A percentile compares a stretch with the other conserved stretches of the same genome.
phyloP scores from a whole-genome alignment of 2,329 filamentous ascomycete species.

The Fusarium equiseti region DNA sequence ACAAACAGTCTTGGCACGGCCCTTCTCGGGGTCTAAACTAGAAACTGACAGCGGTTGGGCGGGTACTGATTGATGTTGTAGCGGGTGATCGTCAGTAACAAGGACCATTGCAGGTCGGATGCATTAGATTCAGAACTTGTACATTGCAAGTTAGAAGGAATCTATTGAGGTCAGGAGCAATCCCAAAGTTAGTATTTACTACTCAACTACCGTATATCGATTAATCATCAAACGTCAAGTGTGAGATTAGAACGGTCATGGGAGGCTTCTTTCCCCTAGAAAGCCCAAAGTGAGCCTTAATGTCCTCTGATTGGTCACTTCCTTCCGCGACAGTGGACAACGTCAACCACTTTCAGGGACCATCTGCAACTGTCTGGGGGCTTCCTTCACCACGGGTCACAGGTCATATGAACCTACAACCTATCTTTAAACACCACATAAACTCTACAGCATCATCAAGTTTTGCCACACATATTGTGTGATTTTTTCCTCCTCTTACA shows the following conservation, averaged over 20 bases:
- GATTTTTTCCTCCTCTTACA: slow-evolving; percentile 5
- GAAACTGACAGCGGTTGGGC: background rate
- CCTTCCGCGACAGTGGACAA: slow-evolving; percentile 16
- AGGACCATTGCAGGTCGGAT: background rate
- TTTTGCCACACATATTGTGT: slow-evolving; percentile 19
- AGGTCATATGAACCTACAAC: slow-evolving; percentile 28
- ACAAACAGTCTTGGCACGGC: background rate
- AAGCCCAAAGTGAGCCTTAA: background rate
- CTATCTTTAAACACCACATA: slow-evolving; percentile 11
- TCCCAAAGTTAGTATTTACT: background rate
- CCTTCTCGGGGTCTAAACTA: background rate
- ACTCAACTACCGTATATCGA: background rate
- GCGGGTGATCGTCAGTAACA: slow-evolving; percentile 1
- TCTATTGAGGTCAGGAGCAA: background rate
- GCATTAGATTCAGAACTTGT: background rate
- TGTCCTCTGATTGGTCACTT: slow-evolving; percentile 19
- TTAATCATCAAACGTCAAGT: background rate
- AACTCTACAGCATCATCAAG: slow-evolving; percentile 14
- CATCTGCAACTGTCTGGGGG: slow-evolving; percentile 22
- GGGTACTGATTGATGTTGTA: background rate
- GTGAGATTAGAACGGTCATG: background rate
- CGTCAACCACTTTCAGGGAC: slow-evolving; percentile 37
- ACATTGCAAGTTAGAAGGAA: background rate
- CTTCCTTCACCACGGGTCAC: slow-evolving; percentile 11
- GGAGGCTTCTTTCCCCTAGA: background rate